Conservation (phyloP, 2,329 filamentous ascomycete species). For the Aspergillus ibericus region DNA sequence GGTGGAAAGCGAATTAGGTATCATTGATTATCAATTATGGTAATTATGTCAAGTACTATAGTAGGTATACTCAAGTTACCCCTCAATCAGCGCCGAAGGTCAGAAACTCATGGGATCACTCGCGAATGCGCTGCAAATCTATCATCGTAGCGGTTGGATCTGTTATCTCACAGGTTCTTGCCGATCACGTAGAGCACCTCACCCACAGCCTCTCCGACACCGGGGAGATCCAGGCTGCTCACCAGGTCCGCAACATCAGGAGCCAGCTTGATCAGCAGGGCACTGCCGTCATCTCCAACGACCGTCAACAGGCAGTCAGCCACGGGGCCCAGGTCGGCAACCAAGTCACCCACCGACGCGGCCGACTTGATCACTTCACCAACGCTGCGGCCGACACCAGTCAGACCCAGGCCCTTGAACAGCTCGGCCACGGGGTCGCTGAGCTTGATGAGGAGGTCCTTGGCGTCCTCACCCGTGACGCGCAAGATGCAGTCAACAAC, state of each 20-base stretch:
- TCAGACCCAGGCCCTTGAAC: conserved; percentile 19
- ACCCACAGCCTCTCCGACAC: background rate
- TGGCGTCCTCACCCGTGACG: conserved; percentile 9
- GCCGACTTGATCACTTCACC: conserved; percentile 21
- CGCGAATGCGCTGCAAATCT: too few relatives aligned
- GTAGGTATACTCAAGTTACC: background rate
- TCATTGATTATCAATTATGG: background rate
- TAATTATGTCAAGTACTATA: background rate
- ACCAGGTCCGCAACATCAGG: conserved; percentile 22
- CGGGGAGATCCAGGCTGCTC: background rate
- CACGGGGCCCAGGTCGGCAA: conserved; percentile 19
- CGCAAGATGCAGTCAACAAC: conserved; percentile 12
- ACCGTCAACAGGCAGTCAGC: conserved; percentile 27
- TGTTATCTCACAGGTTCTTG: conserved; percentile 3
- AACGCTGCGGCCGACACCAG: conserved; percentile 14
- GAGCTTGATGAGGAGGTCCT: conserved; percentile 23
- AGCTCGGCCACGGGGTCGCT: conserved; percentile 18
- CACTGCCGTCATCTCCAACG: conserved; percentile 20
- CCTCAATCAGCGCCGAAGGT: too few relatives aligned
- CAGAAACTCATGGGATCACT: too few relatives aligned
- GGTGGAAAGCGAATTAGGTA: background rate
- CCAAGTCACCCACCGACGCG: conserved; percentile 19
- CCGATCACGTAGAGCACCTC: conserved; percentile 1
- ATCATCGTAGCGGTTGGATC: background rate
- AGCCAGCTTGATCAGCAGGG: conserved; percentile 25